Evolutionary conservation across 225 moss, liverwort and hornwort genomes (phyloP), one percentile per base, ranked within the genome.

Genomic region (Straminergon stramineum): DNA sequence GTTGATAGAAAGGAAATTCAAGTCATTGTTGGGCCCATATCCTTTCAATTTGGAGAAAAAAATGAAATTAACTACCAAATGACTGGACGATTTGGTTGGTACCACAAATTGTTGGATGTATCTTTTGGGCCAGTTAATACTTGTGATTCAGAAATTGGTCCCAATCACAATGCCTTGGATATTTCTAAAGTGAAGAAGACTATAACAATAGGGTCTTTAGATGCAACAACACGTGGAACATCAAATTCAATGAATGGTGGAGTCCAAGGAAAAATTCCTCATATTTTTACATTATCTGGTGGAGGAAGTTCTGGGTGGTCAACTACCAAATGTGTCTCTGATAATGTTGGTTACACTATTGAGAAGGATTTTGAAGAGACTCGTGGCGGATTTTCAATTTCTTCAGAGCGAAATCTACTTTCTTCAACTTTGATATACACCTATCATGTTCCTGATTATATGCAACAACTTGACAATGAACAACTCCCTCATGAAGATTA

Each of bases 401-500:
- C 3, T 75, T 1, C 75, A 30, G 6, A 31, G 51, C 19, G 12
- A 75, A 7, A 31, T 19, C 2, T 0, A 11, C 6, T 11, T 74
- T 10, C 6, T 74, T 48, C 28, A 2, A 17, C 30, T 30, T 74
- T 74, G 48, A 30, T 6, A 11, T 74, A 74, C 9, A 5, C 11
- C 0, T 74, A 45, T 18, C 10, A 1, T 30, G 1, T 17, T 17
- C 48, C 17, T 6, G 17, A 74, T 16, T 0, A 16, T 17, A 11
- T 2, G 0, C 2, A 1, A 30, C 17, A 48, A 0, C 0, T 30
- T 48, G 45, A 73, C 8, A 17, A 0, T 1, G 1, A 3, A 28
- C 27, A 14, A 28, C 45, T 74, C 3, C 28, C 17, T 0, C 2
- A 0, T 48, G 48, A 48, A 74, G 45, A 48, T 74, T 10, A 75